A percentile compares a stretch with the other conserved stretches of the same genome.
Evolutionary conservation across 228 moss, liverwort and hornwort genomes (phyloP).

Genomic region (Sphagnum magellanicum): DNA sequence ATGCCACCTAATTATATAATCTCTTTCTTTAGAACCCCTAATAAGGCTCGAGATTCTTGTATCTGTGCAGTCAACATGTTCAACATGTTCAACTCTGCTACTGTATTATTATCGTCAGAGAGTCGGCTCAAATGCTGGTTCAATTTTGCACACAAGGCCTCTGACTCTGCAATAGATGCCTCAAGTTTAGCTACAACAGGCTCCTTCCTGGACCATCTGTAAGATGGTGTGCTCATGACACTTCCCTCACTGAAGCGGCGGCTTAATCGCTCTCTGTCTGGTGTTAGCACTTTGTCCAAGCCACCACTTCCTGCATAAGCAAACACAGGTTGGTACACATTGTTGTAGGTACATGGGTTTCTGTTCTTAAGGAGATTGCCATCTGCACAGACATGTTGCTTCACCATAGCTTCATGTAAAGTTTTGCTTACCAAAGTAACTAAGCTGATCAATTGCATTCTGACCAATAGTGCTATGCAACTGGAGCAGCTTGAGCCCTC

Average conservation of each 20-base stretch:
- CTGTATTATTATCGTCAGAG: conserved; percentile 14
- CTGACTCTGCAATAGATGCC: conserved; percentile 59
- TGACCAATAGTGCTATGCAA: conserved; percentile 85
- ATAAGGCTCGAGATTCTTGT: conserved; percentile 41
- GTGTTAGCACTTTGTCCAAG: conserved; percentile 68
- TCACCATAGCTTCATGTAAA: neutral
- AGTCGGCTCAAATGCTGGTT: conserved; percentile 34
- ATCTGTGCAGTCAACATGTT: conserved; percentile 54
- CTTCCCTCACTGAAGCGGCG: conserved; percentile 43
- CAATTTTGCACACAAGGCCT: conserved; percentile 55
- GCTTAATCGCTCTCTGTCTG: conserved; percentile 42
- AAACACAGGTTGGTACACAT: neutral
- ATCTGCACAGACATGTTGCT: neutral
- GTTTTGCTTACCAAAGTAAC: conserved; percentile 62
- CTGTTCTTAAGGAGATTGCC: neutral
- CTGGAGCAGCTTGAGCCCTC: conserved; percentile 76
- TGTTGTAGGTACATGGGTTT: neutral
- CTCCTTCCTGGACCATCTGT: conserved; percentile 40
- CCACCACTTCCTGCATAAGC: conserved; percentile 67
- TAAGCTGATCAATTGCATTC: conserved; percentile 94
- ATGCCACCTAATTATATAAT: conserved; percentile 1
- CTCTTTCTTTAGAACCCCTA: conserved; percentile 52
- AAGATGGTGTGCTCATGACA: conserved; percentile 30
- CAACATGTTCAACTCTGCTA: conserved; percentile 23
- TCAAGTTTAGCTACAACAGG: conserved; percentile 52